Percentiles rank a stretch among this genome's conserved stretches.
Evolutionary conservation across 768 basidiomycete species (phyloP).

Genomic region (Trametes punicea): DNA sequence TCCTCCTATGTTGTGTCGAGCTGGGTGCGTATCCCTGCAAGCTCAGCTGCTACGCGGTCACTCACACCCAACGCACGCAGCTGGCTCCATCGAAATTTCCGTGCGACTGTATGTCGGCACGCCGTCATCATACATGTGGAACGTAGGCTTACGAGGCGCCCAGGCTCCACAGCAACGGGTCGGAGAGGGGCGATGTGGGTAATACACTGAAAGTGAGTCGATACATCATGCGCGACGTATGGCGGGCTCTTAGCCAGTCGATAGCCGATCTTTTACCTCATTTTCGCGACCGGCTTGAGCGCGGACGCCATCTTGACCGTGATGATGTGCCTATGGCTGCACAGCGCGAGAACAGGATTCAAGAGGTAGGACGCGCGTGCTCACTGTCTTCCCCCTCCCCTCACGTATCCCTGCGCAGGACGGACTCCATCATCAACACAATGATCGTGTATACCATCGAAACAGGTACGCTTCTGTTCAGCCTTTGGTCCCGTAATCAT

Average conservation of each 20-base stretch:
- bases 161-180: too few relatives aligned
- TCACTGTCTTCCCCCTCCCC: neutral
- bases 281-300: neutral
- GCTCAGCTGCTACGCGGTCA: too few relatives aligned
- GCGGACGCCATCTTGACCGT: slow-evolving; percentile 1
- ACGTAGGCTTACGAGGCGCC: too few relatives aligned
- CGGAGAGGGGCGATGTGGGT: neutral
- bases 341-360: slow-evolving; percentile 1
- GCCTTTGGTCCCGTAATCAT: neutral
- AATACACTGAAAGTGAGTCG: neutral
- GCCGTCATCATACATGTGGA: too few relatives aligned
- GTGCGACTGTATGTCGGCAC: neutral
- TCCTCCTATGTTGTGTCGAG: neutral
- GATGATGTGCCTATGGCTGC: slow-evolving; percentile 2
- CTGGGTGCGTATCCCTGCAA: neutral
- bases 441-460: slow-evolving; percentile 5
- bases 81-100: neutral
- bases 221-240: too few relatives aligned
- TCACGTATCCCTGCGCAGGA: neutral
- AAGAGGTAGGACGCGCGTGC: neutral
- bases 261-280: neutral
- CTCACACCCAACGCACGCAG: neutral
- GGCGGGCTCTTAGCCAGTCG: neutral
- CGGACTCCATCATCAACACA: slow-evolving; percentile 5
- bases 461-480: slow-evolving; percentile 5